Evolutionary conservation across 495 filamentous ascomycete genomes (phyloP), one percentile per base, ranked within the genome.

Genomic region (Aspergillus coremiiformis): DNA sequence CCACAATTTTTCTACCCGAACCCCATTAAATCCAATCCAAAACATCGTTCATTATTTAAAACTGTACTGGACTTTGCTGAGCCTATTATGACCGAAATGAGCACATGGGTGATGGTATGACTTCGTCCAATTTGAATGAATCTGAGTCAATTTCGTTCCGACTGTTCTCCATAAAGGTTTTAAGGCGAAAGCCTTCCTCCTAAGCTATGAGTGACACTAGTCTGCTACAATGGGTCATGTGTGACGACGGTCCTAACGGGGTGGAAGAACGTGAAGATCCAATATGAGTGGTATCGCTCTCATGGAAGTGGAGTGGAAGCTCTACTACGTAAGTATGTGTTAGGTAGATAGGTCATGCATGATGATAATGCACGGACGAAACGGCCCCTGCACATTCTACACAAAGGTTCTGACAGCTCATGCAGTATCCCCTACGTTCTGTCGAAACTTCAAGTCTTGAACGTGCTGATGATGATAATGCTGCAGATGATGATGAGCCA

Each of bases 361-460:
- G 17, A 37, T 49, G 35, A 22, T 39, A 33, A 41, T 19, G 9
- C 37, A 41, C 17, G 19, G 43, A 46, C 52, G 55, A 50, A 48
- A 50, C 39, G 55, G 46, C 20, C 39, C 20, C 54, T 57, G 49
- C 54, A 57, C 54, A 49, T 51, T 45, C 43, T 15, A 51, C 47
- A 47, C 29, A 37, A 45, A n/a, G 19, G n/a, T 17, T 27, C 21
- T 24, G 45, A 17, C 33, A 4, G 23, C 14, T 23, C 43, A 17
- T 21, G 15, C 45, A 35, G 26, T 37, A 9, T 9, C 7, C 8
- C 27, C 27, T 9, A 1, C n/a, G n/a, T n/a, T n/a, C n/a, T n/a
- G n/a, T n/a, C n/a, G n/a, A n/a, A n/a, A n/a, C n/a, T n/a, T n/a
- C n/a, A n/a, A n/a, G 24, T 27, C 4, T 8, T n/a, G 32, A 35